Conservation (phyloP, 306 rosid species). For the Lotus japonicus region DNA sequence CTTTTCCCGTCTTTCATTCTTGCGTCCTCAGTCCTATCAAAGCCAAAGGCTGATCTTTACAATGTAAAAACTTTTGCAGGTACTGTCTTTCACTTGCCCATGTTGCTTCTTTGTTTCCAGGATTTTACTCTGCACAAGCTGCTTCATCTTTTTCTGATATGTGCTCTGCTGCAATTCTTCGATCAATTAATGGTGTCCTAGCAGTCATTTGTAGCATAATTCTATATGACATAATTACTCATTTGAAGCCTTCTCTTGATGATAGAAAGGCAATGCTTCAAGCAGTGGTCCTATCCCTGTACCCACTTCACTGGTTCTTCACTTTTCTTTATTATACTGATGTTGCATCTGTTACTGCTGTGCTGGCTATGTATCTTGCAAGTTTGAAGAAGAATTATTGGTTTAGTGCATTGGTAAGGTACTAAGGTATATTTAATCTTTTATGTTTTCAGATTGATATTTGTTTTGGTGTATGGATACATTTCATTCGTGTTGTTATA, state of each 20-base stretch:
- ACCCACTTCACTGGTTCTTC: constrained; percentile 93
- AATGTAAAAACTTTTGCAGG: constrained; percentile 53
- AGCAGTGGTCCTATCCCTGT: constrained; percentile 60
- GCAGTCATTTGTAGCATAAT: constrained; percentile 60
- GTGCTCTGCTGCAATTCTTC: constrained; percentile 61
- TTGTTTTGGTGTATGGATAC: not conserved
- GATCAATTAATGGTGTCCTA: constrained; percentile 66
- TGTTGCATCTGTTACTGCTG: constrained; percentile 73
- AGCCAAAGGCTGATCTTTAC: constrained; percentile 25
- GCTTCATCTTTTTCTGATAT: constrained; percentile 51
- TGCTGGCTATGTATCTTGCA: constrained; percentile 75
- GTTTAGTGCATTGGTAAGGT: constrained; percentile 80
- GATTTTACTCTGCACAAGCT: constrained; percentile 29
- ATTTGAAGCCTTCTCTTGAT: constrained; percentile 64
- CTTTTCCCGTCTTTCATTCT: no score
- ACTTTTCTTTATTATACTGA: constrained; percentile 89
- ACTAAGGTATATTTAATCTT: constrained; percentile 33
- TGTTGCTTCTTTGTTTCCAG: constrained; percentile 87
- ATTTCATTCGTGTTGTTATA: not conserved
- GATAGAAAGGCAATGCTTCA: constrained; percentile 53
- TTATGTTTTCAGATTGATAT: not conserved
- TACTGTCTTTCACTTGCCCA: constrained; percentile 93
- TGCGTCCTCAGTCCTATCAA: no score
- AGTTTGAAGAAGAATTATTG: constrained; percentile 76
- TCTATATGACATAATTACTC: constrained; percentile 55